These are phyloP conservation scores for Fallopia convolvulus DNA, from an alignment of 148 eudicot species.

Conservation along the genomic window DNA sequence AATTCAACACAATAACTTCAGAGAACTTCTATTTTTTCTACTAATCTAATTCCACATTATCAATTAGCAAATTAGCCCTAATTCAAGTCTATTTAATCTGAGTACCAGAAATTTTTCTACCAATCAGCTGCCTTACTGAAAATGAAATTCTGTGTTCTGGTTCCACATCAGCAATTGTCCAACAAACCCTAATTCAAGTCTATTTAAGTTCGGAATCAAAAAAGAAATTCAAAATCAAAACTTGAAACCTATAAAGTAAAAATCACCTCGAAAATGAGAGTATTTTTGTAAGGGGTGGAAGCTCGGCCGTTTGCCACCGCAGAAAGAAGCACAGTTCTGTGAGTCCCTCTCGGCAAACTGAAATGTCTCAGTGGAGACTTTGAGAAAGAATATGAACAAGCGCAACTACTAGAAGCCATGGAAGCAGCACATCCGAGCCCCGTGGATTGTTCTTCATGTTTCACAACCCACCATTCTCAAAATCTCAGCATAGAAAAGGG, in stretches of 20 bases:
- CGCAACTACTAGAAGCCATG: constrained; percentile 14
- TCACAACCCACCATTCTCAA: constrained; percentile 9
- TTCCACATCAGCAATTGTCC: background rate
- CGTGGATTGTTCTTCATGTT: constrained; percentile 1
- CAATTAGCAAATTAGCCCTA: background rate
- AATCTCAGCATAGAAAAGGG: background rate
- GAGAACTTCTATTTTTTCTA: background rate
- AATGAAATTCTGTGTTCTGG: background rate
- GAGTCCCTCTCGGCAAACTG: background rate
- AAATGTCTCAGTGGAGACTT: background rate
- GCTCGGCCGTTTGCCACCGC: constrained; percentile 8
- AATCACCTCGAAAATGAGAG: constrained; percentile 13
- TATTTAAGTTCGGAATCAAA: background rate
- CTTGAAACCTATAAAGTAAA: background rate
- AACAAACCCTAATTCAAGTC: background rate
- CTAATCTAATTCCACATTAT: background rate
- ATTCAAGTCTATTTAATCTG: background rate
- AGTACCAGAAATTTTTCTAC: background rate
- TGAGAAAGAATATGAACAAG: background rate
- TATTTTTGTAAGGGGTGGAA: background rate
- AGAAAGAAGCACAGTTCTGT: background rate
- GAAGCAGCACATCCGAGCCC: background rate
- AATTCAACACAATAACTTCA: background rate
- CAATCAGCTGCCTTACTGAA: background rate
- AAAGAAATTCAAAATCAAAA: background rate